Conservation (phyloP, 1,284 basidiomycete genomes). For the Malassezia restricta region DNA sequence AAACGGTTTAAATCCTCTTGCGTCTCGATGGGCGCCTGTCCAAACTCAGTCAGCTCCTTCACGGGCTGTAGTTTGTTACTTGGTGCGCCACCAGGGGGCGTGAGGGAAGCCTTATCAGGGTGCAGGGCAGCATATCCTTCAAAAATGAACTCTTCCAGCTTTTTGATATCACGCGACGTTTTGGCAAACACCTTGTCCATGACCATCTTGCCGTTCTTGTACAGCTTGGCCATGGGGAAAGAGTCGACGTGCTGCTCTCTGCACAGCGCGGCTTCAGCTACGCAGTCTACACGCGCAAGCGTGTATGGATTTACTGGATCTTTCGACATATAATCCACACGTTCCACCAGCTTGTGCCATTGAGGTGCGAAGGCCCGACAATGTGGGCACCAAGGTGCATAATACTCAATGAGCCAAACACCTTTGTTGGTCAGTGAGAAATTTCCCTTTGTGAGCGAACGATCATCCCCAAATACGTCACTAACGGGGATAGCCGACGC, state of each 20-base stretch:
- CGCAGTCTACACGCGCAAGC: slow-evolving; percentile 41
- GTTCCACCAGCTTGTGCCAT: slow-evolving; percentile 60
- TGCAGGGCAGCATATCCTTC: background rate
- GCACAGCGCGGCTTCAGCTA: slow-evolving; percentile 31
- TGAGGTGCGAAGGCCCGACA: slow-evolving; percentile 67
- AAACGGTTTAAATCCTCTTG: slow-evolving; percentile 22
- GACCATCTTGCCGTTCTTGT: slow-evolving; percentile 26
- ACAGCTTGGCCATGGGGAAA: slow-evolving; percentile 29
- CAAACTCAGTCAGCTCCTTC: slow-evolving; percentile 24
- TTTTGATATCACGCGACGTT: background rate
- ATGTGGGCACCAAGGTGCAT: slow-evolving; percentile 62
- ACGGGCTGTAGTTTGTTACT: background rate
- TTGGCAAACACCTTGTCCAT: slow-evolving; percentile 20
- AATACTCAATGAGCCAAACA: slow-evolving; percentile 43
- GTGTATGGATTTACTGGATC: slow-evolving; percentile 33
- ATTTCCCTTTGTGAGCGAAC: slow-evolving; percentile 28
- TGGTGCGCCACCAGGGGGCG: background rate
- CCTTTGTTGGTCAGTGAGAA: slow-evolving; percentile 28
- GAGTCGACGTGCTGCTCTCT: slow-evolving; percentile 24
- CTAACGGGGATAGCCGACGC: background rate
- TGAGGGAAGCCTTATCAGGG: slow-evolving; percentile 1
- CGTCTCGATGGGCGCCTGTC: slow-evolving; percentile 19
- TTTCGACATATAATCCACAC: slow-evolving; percentile 54
- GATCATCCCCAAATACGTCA: slow-evolving; percentile 4
- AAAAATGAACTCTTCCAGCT: background rate